Conservation (phyloP, 2,329 filamentous ascomycete species). For the Apiospora saccharicola region DNA sequence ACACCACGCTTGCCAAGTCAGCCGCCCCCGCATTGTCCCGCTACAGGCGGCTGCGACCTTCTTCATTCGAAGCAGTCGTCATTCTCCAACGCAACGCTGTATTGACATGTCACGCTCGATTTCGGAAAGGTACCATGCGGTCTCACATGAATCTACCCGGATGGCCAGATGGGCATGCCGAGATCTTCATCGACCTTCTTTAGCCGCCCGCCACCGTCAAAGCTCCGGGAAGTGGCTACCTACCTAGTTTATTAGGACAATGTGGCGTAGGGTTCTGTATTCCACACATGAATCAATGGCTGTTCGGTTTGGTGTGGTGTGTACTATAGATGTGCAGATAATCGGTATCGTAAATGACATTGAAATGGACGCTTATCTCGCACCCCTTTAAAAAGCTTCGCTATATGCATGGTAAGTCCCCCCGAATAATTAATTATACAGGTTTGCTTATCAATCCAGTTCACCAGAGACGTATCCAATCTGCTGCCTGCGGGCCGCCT, state of each 20-base stretch:
- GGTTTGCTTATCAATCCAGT: constrained; percentile 46
- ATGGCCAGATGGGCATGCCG: neutral
- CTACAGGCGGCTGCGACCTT: neutral
- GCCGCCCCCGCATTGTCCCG: neutral
- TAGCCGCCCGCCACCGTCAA: neutral
- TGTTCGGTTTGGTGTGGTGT: neutral
- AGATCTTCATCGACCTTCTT: neutral
- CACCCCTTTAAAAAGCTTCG: neutral
- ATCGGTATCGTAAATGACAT: constrained; percentile 9
- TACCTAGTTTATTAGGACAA: too few species aligned
- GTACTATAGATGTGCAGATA: neutral
- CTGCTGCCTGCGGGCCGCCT: constrained; percentile 54
- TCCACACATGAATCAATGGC: neutral
- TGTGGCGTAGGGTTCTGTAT: neutral
- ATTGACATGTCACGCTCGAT: neutral
- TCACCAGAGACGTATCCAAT: constrained; percentile 65
- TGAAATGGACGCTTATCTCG: constrained; percentile 14
- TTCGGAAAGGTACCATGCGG: neutral
- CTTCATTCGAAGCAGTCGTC: neutral
- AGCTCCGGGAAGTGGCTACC: too few species aligned
- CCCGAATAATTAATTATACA: neutral
- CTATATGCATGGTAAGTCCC: constrained; percentile 5
- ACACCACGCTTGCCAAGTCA: constrained; percentile 15
- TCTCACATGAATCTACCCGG: neutral
- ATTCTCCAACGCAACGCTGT: neutral